Evolutionary conservation across 345 rosid species (phyloP), one percentile per base, ranked within the genome.

Genomic region (Trapa incisa): DNA sequence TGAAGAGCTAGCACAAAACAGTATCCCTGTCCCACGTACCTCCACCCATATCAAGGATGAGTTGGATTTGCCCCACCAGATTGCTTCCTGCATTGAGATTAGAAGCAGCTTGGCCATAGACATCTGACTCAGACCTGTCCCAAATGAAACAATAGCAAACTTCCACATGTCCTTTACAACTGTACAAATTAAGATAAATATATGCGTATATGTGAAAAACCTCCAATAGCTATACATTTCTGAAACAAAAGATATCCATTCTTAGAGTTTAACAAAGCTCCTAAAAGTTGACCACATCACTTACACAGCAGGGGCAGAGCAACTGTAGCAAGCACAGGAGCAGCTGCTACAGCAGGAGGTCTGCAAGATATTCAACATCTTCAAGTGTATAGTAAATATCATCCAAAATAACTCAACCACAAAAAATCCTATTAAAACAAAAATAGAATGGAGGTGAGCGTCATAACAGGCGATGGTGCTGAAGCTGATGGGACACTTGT

Each of bases 31-130:
- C 93, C 97, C 97, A 91, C 11, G 79, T 80, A 64, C 97, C 96
- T 68, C 96, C 97, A 65, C 97, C 99, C 89, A 94, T 87, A 74
- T 91, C 97, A 78, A 94, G 81, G 79, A 94, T 94, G 70, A 91
- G 90, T 78, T 91, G 96, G 71, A 94, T 77, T 62, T 86, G 64
- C 72, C 86, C 91, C 74, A 91, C 91, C 70, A 94, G 76, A 73
- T 86, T 85, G 70, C 50, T 89, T 71, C 95, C 99, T 14, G 92
- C 96, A 47, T 90, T 93, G 64, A 94, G 79, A 79, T 76, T 91
- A 8, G 97, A 88, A 69, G 99, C 96, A 52, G 96, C 97, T 75
- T 83, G 87, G 69, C 87, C 96, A 70, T 85, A 85, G 41, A 78
- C 81, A 82, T 80, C 83, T 67, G 79, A 58, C 37, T 79, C 87